Base-by-base conservation (phyloP, 805 yeast species). In the Ogataea dorogensis region DNA sequence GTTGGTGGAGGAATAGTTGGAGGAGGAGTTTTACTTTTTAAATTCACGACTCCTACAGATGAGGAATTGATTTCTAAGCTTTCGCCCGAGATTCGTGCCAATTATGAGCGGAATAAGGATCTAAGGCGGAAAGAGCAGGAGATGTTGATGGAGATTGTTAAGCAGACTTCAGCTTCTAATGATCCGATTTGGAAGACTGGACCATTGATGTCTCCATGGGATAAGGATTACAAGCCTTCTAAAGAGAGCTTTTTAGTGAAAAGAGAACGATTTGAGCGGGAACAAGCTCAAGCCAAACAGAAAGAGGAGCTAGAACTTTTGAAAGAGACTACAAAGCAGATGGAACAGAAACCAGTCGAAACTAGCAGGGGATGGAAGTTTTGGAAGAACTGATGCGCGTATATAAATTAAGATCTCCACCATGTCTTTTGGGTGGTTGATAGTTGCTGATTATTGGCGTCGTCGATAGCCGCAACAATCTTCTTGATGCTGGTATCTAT, bases 101-200 rank as follows among this genome's bases (percentile, higher is more conserved):
- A 84, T 42, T 86, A 85, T 57, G 88, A 81, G 48, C 64, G 69
- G 36, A 80, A 82, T 51, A 71, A 67, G 46, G 77, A 66, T 7
- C 57, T 82, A 17, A 73, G 91, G 55, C 73, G 73, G 49, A 65
- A 69, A 40, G 94, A 85, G 56, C 91, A 84, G 53, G 71, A 72
- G 45, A 81, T 76, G 51, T 58, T 85, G 44, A 81, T 82, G 73
- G 75, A 74, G 44, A 77, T 82, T 17, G 89, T 77, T 1, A 65
- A 72, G 39, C 54, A 71, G 43, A 83, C 93, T 0, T 61, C 86
- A 2, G 68, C 72, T 1, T 79, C 87, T 11, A 70, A 79, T 47
- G 87, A 83, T 38, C 95, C 95, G 0, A 77, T 84, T 31, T 85
- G 95, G 95, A 81, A 74, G 55, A 78, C 94, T 0, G 94, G 89